Base-by-base conservation (phyloP, 1,284 basidiomycete genomes). In the Puccinia brachypodii region DNA sequence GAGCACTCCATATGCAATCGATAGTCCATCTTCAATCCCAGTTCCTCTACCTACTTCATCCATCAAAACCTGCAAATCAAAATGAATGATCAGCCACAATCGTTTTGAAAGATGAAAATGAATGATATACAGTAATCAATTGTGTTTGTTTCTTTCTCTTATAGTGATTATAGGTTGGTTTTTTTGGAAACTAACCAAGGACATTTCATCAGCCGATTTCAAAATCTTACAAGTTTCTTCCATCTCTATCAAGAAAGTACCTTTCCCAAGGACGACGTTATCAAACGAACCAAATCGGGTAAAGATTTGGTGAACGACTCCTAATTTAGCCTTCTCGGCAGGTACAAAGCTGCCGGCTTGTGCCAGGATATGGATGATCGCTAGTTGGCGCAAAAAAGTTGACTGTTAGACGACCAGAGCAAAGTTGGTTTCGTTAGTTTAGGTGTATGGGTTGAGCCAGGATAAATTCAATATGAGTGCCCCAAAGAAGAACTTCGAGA, bases 41-140 rank as follows among this genome's bases (percentile, higher is more conserved):
- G 97, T 99, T 28, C 96, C 96, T 83, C 96, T 89, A 1, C 96
- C 96, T 25, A 99, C 93, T 88, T 99, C 96, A 86, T 98, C 95
- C 93, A 98, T 96, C 83, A 98, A 95, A 25, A 97, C 93, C 93
- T 94, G 82, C 2, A 13, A 36, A 68, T 69, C 2, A 53, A 25
- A 42, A 53, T 33, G 44, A 33, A 38, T n/a, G 33, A 40, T 25
- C n/a, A n/a, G n/a, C n/a, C n/a, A n/a, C n/a, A 53, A 53, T 53
- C n/a, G 13, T 53, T 53, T 53, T 53, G n/a, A 68, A 33, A 33
- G 25, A 44, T 2, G 38, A 38, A 68, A 68, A 68, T 38, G 7
- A 33, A 71, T 16, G n/a, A 44, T 71, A 13, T 7, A 44, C 50
- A 9, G 6, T n/a, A n/a, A 38, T 42, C 22, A 25, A 25, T 25